phyloP scores from a whole-genome alignment of 2,329 filamentous ascomycete species.

The Colletotrichum agaves region DNA sequence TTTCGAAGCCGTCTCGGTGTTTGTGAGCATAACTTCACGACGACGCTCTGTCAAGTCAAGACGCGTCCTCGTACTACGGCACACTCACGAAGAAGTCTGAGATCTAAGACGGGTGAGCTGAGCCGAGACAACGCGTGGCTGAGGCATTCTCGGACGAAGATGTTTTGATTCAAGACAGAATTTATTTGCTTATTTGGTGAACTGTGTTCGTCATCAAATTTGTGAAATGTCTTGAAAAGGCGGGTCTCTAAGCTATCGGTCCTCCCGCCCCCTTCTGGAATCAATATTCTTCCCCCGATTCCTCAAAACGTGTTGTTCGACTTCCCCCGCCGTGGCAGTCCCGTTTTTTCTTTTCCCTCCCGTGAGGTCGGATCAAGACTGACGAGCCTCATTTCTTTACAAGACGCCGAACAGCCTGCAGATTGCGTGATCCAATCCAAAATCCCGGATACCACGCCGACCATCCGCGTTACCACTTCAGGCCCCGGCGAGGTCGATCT shows the following conservation, averaged over 20 bases:
- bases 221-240: not conserved
- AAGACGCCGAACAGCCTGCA: slow-evolving; percentile 2
- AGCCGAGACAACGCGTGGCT: slow-evolving; percentile 8
- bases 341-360: not conserved
- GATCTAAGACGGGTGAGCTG: not conserved
- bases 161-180: not conserved
- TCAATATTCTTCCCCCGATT: not conserved
- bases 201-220: slow-evolving; percentile 1
- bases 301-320: not conserved
- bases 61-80: no score
- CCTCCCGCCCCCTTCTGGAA: not conserved
- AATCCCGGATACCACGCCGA: slow-evolving; percentile 16
- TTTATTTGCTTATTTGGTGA: not conserved
- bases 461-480: not conserved
- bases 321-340: no score
- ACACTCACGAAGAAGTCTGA: not conserved
- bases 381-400: slow-evolving; percentile 7
- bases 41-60: no score
- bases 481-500: slow-evolving; percentile 23
- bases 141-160: not conserved
- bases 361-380: not conserved
- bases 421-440: slow-evolving; percentile 26
- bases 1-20: no score
- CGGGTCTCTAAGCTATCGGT: not conserved
- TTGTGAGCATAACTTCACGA: no score